Percentiles rank a stretch among this genome's conserved stretches.
phyloP scores from a whole-genome alignment of 176 grass and related monocot species.

The Alopecurus myosuroides region DNA sequence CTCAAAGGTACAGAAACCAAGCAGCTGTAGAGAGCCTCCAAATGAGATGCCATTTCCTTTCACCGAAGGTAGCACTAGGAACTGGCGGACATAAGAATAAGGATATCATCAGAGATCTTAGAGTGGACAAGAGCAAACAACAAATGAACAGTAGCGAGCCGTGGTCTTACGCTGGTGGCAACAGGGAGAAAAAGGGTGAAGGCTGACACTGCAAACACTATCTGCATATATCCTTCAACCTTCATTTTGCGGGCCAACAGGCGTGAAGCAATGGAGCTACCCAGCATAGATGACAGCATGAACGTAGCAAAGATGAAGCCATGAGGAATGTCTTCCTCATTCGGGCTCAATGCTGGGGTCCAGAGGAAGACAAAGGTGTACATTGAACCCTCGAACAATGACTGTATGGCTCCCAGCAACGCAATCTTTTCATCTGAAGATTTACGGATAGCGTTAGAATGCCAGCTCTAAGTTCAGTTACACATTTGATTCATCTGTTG shows the following conservation, averaged over 20 bases:
- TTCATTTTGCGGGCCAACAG: slow-evolving; percentile 67
- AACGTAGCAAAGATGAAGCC: slow-evolving; percentile 99
- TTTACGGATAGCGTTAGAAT: slow-evolving; percentile 4
- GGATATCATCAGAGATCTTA: slow-evolving; percentile 3
- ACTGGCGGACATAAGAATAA: slow-evolving; percentile 34
- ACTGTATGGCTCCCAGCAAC: slow-evolving; percentile 95
- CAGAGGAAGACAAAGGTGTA: slow-evolving; percentile 97
- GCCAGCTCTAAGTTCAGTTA: neutral
- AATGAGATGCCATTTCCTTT: slow-evolving; percentile 63
- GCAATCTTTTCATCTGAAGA: slow-evolving; percentile 94
- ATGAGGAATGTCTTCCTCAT: slow-evolving; percentile 86
- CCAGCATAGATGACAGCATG: slow-evolving; percentile 98
- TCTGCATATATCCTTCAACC: slow-evolving; percentile 98
- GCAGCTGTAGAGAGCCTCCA: slow-evolving; percentile 66
- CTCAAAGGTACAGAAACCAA: slow-evolving; percentile 90
- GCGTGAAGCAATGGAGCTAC: slow-evolving; percentile 80
- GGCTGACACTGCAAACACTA: slow-evolving; percentile 73
- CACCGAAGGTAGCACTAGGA: slow-evolving; percentile 51
- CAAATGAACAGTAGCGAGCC: neutral
- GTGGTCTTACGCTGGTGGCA: slow-evolving; percentile 67
- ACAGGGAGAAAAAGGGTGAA: slow-evolving; percentile 81
- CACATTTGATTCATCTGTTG: neutral
- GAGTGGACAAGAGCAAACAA: neutral
- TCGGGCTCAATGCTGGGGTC: slow-evolving; percentile 91
- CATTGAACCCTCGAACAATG: slow-evolving; percentile 93